Base-by-base conservation (phyloP, 192 early-diverging fungal species). In the Podochytrium sp. region DNA sequence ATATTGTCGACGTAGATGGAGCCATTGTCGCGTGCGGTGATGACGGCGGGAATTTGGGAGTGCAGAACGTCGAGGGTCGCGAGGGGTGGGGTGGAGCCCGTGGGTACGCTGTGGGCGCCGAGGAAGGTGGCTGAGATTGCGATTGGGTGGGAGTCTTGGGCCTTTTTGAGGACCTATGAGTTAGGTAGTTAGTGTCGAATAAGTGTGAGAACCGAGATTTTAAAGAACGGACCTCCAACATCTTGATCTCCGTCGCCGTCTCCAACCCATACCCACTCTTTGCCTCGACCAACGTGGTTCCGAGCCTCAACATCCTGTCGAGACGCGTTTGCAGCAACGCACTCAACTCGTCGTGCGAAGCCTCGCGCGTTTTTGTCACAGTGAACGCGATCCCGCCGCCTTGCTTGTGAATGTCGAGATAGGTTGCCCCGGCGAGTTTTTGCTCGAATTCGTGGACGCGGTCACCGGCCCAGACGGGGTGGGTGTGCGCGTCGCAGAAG, bases 401-500 rank as follows among this genome's bases (percentile, higher is more conserved):
- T 37, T 35, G 49, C 49, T 63, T 65, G 62, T 74, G 72, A 30
- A 74, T 74, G 62, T 74, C 72, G 12, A 74, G 37, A 49, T 74
- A 74, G 16, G 72, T 74, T 6, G 72, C 72, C 6, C 72, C 72
- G n/a, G 72, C 72, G 42, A 74, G 60, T 55, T 74, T 74, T 20
- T 35, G 72, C 62, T 62, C 72, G 34, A 74, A 74, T 35, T 74
- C 72, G 49, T 74, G 72, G 16, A 74, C 72, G 60, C 72, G 72
- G 52, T 74, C 72, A 4, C 72, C 72, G 49, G 43, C 50, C 60
- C 60, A 74, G n/a, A 74, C 72, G 2, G 72, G 72, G 72, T 74
- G 72, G 16, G 72, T 65, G 72, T 74, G 72, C 61, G 49, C 72
- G 60, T 74, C 72, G 35, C 53, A 43, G 41, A 74, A 55, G 29